Percentiles rank a stretch among this genome's conserved stretches.
Conservation (phyloP, 208 protist species). For the Balamuthia mandrillaris region DNA sequence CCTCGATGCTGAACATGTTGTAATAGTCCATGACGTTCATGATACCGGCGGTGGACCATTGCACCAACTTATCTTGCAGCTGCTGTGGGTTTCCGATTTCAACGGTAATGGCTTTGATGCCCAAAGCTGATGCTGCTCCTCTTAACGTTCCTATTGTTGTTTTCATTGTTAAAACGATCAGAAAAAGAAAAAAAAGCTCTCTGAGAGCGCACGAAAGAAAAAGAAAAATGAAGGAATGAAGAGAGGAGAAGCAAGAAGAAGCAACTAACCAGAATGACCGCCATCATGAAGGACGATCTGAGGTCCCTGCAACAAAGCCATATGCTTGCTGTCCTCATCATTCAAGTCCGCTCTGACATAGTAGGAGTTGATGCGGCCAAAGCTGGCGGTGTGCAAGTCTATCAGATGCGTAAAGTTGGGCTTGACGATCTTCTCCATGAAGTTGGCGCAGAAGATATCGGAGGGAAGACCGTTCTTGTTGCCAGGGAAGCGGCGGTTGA, state of each 20-base stretch:
- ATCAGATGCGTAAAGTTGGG: conserved; percentile 16
- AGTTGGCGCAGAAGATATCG: neutral
- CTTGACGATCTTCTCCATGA: conserved; percentile 13
- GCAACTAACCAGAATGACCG: conserved; percentile 5
- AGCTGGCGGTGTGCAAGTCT: conserved; percentile 52
- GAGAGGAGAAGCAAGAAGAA: neutral
- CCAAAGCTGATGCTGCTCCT: neutral
- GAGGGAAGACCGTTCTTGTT: conserved; percentile 34
- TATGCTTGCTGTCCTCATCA: neutral
- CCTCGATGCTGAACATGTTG: conserved; percentile 28
- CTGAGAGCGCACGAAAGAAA: neutral
- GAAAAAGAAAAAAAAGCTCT: neutral
- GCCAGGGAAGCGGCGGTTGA: conserved; percentile 55
- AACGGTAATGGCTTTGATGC: conserved; percentile 49
- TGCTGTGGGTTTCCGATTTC: conserved; percentile 53
- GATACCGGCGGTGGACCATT: conserved; percentile 20
- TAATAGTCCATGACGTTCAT: conserved; percentile 35
- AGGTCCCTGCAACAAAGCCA: conserved; percentile 45
- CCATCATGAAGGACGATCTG: conserved; percentile 58
- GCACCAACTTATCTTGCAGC: conserved; percentile 24
- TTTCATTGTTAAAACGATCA: too few species aligned
- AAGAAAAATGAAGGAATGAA: neutral
- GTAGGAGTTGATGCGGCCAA: conserved; percentile 51
- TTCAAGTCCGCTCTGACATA: conserved; percentile 54
- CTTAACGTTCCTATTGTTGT: conserved; percentile 47